Evolutionary conservation across 202 grass and related monocot species (phyloP), one percentile per base, ranked within the genome.

Genomic region (Schoenoplectus triqueter): DNA sequence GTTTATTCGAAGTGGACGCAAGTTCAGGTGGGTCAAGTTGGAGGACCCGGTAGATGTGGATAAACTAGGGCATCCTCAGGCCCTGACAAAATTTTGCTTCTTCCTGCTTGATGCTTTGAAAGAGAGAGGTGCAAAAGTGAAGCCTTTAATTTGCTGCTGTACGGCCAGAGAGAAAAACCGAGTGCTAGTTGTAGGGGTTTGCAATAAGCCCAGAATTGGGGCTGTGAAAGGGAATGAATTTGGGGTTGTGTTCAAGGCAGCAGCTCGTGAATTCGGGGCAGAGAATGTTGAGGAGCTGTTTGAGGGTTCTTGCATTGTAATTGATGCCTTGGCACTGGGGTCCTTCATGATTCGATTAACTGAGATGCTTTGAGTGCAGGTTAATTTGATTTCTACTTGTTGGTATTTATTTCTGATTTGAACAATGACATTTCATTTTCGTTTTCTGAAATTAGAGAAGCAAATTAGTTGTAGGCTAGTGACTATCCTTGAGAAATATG

Each of bases 11-110:
- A 98, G 95, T 8, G 88, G 89, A 0, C 91, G 90, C 71, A 98
- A 93, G 75, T 98, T 98, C 68, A 84, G 95, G 75, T 98, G 92
- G 95, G 89, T 98, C 31, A 98, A 93, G 84, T 90, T 98, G 60
- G 95, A 98, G 66, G 95, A 98, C 51, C 92, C 92, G 21, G 89
- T 98, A 18, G 92, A 98, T 85, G 91, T 91, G 0, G 78, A 72
- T 48, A 92, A 76, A 73, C 85, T 98, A 13, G 94, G 92, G 52
- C 92, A 95, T 47, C 95, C 95, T 5, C 92, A 93, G 67, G 95
- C 95, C 1, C 91, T 97, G 55, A 97, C 92, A 56, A 97, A 95
- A 45, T 95, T 97, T 86, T 92, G 89, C 62, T 93, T 91, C 87
- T 97, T 97, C 59, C 79, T 97, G 45, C 90, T 97, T 92, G 95